Percentiles rank a stretch among this genome's conserved stretches.
Evolutionary conservation across 75 land plant genomes (phyloP).

Genomic region (Picea glauca): DNA sequence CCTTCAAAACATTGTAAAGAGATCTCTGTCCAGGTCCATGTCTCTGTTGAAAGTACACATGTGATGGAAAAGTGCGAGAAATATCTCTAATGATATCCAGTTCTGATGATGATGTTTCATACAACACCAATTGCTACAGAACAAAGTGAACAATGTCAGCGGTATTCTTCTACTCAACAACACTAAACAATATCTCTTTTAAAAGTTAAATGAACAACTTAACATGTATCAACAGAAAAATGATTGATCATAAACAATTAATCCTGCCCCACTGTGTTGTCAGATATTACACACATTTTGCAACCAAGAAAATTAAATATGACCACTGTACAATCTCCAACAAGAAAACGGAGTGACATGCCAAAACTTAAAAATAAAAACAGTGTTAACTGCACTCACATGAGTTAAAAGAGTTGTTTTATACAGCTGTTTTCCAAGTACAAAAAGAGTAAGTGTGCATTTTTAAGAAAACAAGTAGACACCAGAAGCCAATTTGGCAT

Average conservation of each 20-base stretch:
- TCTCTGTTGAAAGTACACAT: conserved; percentile 98
- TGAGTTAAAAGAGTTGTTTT: not conserved
- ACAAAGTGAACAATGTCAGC: conserved; percentile 15
- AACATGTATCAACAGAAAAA: not conserved
- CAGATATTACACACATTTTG: conserved; percentile 2
- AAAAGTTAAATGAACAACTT: not conserved
- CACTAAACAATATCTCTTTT: not conserved
- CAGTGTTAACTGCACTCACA: not conserved
- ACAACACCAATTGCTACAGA: conserved; percentile 94
- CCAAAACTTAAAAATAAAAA: not conserved
- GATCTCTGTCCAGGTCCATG: conserved; percentile 99
- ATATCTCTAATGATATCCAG: conserved; percentile 97
- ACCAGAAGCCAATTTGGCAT: not conserved
- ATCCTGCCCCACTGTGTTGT: not conserved
- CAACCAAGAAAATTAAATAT: not conserved
- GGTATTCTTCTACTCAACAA: not conserved
- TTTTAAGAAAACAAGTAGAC: not conserved
- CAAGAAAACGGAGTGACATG: not conserved
- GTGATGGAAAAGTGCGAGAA: conserved; percentile 97
- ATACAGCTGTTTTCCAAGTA: not conserved
- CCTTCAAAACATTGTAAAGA: conserved; percentile 97
- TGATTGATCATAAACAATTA: not conserved
- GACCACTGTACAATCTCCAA: not conserved
- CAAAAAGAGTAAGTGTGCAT: not conserved
- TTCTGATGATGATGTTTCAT: conserved; percentile 95